Percentiles rank a stretch among this genome's conserved stretches.
These are phyloP conservation scores for Cutaneotrichosporon sp. DNA, from an alignment of 1,284 basidiomycete species.

Conservation along the genomic window DNA sequence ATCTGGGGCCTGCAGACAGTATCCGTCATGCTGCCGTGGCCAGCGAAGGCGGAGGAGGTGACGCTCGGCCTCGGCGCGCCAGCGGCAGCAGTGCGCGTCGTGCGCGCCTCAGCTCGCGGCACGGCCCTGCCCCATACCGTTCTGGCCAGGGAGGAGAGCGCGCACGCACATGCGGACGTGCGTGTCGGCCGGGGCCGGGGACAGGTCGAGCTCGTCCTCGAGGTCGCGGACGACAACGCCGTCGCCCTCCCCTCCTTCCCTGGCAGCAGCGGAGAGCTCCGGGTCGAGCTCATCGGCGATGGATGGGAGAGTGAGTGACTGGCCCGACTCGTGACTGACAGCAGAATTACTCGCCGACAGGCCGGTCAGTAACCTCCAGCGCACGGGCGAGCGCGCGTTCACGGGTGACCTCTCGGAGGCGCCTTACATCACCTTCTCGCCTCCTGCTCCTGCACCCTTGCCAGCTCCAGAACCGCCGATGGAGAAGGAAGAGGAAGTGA, in stretches of 20 bases:
- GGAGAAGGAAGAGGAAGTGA: no score
- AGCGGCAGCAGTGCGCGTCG: conserved; percentile 16
- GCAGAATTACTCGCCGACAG: conserved; percentile 12
- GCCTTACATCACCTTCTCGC: conserved; percentile 3
- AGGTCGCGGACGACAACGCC: conserved; percentile 15
- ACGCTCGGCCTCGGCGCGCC: neutral
- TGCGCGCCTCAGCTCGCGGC: conserved; percentile 17
- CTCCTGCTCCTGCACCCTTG: no score
- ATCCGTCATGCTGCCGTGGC: conserved; percentile 24
- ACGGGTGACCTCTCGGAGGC: conserved; percentile 10
- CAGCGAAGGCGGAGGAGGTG: conserved; percentile 20
- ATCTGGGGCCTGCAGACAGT: conserved; percentile 25
- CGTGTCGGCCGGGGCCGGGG: conserved; percentile 15
- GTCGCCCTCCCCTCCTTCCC: conserved; percentile 26
- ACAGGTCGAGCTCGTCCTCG: conserved; percentile 24
- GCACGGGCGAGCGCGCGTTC: conserved; percentile 6
- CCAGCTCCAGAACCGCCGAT: no score
- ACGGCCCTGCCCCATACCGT: conserved; percentile 5
- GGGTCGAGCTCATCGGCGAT: conserved; percentile 25
- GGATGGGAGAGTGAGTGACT: conserved; percentile 37
- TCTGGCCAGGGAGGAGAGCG: neutral
- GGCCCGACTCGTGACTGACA: no score
- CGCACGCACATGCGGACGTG: conserved; percentile 1
- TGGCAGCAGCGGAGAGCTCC: conserved; percentile 15
- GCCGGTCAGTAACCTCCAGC: conserved; percentile 14